Evolutionary conservation across 2,329 filamentous ascomycete genomes (phyloP).

Genomic region (Biscogniauxia marginata): DNA sequence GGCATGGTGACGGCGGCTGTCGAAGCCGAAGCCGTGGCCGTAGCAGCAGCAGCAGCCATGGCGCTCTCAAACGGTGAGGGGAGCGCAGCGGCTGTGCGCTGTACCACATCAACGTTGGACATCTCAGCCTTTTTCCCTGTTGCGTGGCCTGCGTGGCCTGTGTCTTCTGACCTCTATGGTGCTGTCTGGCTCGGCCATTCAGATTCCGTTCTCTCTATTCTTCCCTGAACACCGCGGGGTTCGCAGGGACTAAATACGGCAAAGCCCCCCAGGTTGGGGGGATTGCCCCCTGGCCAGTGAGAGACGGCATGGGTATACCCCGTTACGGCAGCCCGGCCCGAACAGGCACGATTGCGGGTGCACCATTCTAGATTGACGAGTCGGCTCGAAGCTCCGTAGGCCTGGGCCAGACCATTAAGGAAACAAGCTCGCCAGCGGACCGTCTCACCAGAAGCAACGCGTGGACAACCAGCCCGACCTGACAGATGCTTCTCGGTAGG

Average conservation of each 20-base stretch:
- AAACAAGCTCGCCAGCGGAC: conserved; percentile 17
- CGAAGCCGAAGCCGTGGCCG: conserved; percentile 8
- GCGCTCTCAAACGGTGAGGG: conserved; percentile 29
- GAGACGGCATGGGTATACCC: conserved; percentile 15
- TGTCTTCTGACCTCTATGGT: background rate
- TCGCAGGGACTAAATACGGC: conserved; percentile 28
- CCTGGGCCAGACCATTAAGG: conserved; percentile 11
- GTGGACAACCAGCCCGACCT: conserved; percentile 9
- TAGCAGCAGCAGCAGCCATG: conserved; percentile 26
- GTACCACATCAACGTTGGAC: conserved; percentile 36
- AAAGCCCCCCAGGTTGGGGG: conserved; percentile 2
- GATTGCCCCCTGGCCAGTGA: background rate
- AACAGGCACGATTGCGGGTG: conserved; percentile 25
- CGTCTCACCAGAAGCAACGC: conserved; percentile 22
- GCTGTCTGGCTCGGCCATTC: conserved; percentile 34
- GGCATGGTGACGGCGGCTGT: conserved; percentile 10
- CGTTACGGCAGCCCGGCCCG: conserved; percentile 34
- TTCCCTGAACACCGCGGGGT: conserved; percentile 31
- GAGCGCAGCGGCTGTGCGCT: conserved; percentile 31
- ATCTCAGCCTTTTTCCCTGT: conserved; percentile 26
- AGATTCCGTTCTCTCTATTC: conserved; percentile 31
- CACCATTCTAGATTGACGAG: conserved; percentile 31
- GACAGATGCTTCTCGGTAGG: conserved; percentile 13
- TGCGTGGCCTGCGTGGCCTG: background rate
- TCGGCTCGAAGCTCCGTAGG: conserved; percentile 31